Evolutionary conservation across 140 eudicot genomes (phyloP).

Genomic region (Senecio squalidus): DNA sequence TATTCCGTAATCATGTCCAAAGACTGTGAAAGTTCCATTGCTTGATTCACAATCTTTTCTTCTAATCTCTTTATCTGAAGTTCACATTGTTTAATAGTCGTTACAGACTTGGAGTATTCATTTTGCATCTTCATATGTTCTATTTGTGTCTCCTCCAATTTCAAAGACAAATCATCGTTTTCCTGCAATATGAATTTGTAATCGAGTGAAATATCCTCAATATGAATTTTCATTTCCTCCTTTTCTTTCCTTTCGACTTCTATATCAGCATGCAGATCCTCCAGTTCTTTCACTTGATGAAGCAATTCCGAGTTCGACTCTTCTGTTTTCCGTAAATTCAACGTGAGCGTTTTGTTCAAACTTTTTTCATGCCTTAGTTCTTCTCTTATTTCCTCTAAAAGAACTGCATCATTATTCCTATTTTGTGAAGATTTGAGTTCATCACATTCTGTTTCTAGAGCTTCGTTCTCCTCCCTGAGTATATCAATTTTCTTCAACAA

Average conservation of each 20-base stretch:
- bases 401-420: conserved; percentile 3
- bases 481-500: conserved; percentile 31
- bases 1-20: conserved; percentile 46
- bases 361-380: conserved; percentile 46
- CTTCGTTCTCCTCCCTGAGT: conserved; percentile 55
- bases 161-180: conserved; percentile 37
- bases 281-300: conserved; percentile 50
- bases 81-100: conserved; percentile 41
- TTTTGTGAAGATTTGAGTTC: conserved; percentile 28
- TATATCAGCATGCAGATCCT: conserved; percentile 43
- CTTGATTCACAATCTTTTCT: conserved; percentile 43
- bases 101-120: conserved; percentile 43
- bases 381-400: conserved; percentile 29
- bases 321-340: conserved; percentile 2
- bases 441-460: conserved; percentile 51
- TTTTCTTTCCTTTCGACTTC: conserved; percentile 63
- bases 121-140: conserved; percentile 41
- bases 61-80: conserved; percentile 54
- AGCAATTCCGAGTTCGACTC: conserved; percentile 50
- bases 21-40: conserved; percentile 45
- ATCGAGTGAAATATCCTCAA: conserved; percentile 43
- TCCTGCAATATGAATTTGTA: conserved; percentile 52
- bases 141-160: conserved; percentile 40
- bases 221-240: conserved; percentile 38
- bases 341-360: conserved; percentile 27